Percentiles rank a stretch among this genome's conserved stretches.
Conservation (phyloP, 805 yeast genomes). For the Starmerella davenportii region DNA sequence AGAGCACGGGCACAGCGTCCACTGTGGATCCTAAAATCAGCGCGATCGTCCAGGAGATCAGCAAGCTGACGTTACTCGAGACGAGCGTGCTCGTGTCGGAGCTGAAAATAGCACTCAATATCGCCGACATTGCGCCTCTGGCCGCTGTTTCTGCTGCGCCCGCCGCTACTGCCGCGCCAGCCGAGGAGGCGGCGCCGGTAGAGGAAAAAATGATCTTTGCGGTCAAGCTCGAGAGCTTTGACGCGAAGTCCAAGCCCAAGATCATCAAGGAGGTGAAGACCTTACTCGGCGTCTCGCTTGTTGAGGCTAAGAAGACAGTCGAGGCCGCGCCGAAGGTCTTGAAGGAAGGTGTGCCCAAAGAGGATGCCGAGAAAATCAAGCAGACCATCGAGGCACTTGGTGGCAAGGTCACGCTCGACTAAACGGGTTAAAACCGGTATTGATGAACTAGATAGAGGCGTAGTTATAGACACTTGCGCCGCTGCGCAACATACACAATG, state of each 20-base stretch:
- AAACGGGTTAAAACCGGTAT: conserved; percentile 21
- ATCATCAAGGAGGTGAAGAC: conserved; percentile 92
- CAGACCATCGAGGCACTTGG: conserved; percentile 83
- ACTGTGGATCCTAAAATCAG: conserved; percentile 72
- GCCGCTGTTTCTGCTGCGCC: conserved; percentile 44
- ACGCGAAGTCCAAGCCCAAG: conserved; percentile 90
- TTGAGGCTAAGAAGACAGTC: conserved; percentile 93
- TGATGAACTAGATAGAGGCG: no score
- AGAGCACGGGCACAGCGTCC: conserved; percentile 23
- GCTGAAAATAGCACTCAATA: conserved; percentile 54
- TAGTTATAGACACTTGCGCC: no score
- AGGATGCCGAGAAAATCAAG: conserved; percentile 94
- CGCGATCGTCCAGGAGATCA: conserved; percentile 74
- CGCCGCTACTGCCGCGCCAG: conserved; percentile 47
- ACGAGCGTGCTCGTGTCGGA: conserved; percentile 75
- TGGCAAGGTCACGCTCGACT: conserved; percentile 82
- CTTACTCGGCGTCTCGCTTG: conserved; percentile 76
- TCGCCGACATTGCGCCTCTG: conserved; percentile 83
- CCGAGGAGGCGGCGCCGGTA: conserved; percentile 58
- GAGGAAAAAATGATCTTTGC: conserved; percentile 89
- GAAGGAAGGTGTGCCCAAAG: conserved; percentile 92
- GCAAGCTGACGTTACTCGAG: conserved; percentile 79
- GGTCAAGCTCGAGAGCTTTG: conserved; percentile 82
- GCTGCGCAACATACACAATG: no score
- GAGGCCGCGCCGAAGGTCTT: conserved; percentile 92